phyloP scores from a whole-genome alignment of 2,329 filamentous ascomycete species.

The Neofusicoccum umdonicola region DNA sequence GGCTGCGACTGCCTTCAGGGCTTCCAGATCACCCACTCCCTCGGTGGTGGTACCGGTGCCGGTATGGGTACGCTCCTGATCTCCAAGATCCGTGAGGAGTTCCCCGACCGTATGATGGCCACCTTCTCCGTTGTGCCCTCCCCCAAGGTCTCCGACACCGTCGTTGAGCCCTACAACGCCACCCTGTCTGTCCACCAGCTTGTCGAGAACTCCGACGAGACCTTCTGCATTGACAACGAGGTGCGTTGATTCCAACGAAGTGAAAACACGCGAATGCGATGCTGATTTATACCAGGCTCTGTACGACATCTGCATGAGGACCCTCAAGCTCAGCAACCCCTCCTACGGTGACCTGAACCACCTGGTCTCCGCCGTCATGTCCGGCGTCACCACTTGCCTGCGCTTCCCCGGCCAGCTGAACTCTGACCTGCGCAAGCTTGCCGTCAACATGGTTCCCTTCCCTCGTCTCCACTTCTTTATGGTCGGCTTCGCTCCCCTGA shows the following conservation, averaged over 20 bases:
- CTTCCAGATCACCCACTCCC: slow-evolving; percentile 99
- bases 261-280: slow-evolving; percentile 12
- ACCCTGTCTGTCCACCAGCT: slow-evolving; percentile 98
- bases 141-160: slow-evolving; percentile 98
- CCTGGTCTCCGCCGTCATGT: slow-evolving; percentile 99
- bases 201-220: slow-evolving; percentile 99
- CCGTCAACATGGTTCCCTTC: slow-evolving; percentile 99
- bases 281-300: slow-evolving; percentile 60
- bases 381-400: slow-evolving; percentile 95
- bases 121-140: slow-evolving; percentile 99
- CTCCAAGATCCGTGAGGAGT: slow-evolving; percentile 99
- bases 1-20: slow-evolving; percentile 99
- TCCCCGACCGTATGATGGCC: slow-evolving; percentile 99
- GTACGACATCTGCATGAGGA: slow-evolving; percentile 99
- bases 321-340: slow-evolving; percentile 96
- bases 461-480: slow-evolving; percentile 99
- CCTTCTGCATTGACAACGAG: slow-evolving; percentile 99
- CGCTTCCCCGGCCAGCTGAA: slow-evolving; percentile 99
- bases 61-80: slow-evolving; percentile 99
- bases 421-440: slow-evolving; percentile 98
- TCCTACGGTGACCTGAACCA: slow-evolving; percentile 99
- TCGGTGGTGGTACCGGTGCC: slow-evolving; percentile 99
- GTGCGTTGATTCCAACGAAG: slow-evolving; percentile 35
- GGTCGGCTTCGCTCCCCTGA: slow-evolving; percentile 98
- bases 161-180: slow-evolving; percentile 99